Base-by-base conservation (phyloP, 345 rosid species). In the Diplotaxis tenuifolia region DNA sequence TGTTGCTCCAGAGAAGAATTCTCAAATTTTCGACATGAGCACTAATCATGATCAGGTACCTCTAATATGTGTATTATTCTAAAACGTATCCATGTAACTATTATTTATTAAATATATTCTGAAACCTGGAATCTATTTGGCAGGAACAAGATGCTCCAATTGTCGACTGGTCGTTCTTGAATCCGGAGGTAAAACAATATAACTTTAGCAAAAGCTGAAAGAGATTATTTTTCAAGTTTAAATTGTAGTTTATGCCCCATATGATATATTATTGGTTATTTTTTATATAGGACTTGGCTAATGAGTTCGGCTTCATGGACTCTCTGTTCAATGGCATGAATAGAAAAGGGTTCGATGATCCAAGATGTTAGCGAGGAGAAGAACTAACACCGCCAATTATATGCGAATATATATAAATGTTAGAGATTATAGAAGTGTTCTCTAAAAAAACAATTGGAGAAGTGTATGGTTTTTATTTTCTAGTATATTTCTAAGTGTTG, bases 41-140 rank as follows among this genome's bases (percentile, higher is more conserved):
- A 53, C 64, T 67, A 50, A 54, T 22, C 63, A 36, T 8, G 45
- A 59, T 60, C 68, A 77, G 76, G 80, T 77, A 72, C 45, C 32
- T 53, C 23, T 31, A 58, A 10, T 31, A 5, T 34, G 62, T 9
- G 62, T 9, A 59, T 14, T 6, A 67, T 49, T 74, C 16, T 47
- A 57, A 31, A 65, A 25, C 20, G 59, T 47, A 9, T 25, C 6
- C 16, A 50, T 60, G 9, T 11, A 42, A 15, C 60, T 31, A 29
- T 29, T 14, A 7, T 53, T 21, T 34, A 28, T 28, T 38, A 21
- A 64, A 58, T 34, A 22, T 29, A 50, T n/a, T 45, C 31, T 57
- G 10, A 58, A 69, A 58, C 29, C 29, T 32, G 40, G 61, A 23
- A 1, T 71, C 12, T 10, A 15, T 66, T 59, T 59, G 10, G 25